Evolutionary conservation across 306 rosid genomes (phyloP).

Genomic region (Mimosa bimucronata): DNA sequence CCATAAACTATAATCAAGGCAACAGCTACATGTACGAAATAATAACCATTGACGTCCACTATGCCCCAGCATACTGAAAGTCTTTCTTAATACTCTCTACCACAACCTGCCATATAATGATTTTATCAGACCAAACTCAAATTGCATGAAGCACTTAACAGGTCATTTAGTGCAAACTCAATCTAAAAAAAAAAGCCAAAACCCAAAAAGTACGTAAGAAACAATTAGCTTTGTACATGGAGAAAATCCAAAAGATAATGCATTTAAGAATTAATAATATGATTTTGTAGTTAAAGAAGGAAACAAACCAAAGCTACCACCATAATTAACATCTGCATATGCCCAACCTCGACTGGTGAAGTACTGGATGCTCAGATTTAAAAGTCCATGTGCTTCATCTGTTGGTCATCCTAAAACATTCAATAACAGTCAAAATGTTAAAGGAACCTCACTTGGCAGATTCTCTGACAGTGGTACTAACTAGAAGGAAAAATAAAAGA

Average conservation of each 20-base stretch:
- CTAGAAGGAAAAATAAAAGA: neutral
- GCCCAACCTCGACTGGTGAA: slow-evolving; percentile 99
- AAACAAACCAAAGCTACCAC: slow-evolving; percentile 97
- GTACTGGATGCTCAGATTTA: slow-evolving; percentile 76
- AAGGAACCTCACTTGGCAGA: slow-evolving; percentile 13
- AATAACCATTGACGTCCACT: slow-evolving; percentile 89
- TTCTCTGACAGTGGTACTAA: neutral
- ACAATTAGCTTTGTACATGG: neutral
- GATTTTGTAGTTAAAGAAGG: slow-evolving; percentile 22
- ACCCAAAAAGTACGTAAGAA: neutral
- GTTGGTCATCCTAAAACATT: slow-evolving; percentile 92
- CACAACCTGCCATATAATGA: slow-evolving; percentile 67
- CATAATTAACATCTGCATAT: slow-evolving; percentile 83
- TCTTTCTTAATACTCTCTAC: slow-evolving; percentile 88
- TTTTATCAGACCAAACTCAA: slow-evolving; percentile 11
- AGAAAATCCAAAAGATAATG: too few relatives aligned
- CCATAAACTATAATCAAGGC: slow-evolving; percentile 20
- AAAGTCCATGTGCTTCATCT: slow-evolving; percentile 66
- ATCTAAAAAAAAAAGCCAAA: neutral
- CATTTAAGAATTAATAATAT: slow-evolving; percentile 23
- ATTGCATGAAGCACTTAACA: neutral
- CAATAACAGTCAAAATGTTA: slow-evolving; percentile 15
- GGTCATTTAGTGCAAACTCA: neutral
- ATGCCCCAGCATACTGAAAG: slow-evolving; percentile 86
- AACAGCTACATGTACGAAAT: slow-evolving; percentile 10